These are phyloP conservation scores for Cicer cuneatum DNA, from an alignment of 306 rosid genomes.

Conservation along the genomic window DNA sequence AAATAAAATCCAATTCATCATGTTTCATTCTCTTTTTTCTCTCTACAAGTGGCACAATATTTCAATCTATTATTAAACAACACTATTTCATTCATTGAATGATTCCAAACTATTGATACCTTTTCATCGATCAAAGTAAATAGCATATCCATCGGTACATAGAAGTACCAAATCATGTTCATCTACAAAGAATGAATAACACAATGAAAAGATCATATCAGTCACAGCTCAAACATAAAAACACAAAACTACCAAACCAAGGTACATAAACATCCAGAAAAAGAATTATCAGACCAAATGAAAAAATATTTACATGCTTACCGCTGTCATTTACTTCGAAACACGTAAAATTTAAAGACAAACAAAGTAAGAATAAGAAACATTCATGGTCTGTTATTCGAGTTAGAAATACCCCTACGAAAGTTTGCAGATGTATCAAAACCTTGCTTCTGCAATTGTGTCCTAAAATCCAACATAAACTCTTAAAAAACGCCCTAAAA, in stretches of 20 bases:
- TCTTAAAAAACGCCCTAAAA: constrained; percentile 59
- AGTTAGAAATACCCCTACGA: constrained; percentile 67
- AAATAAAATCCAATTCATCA: too few species aligned
- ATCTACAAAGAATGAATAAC: constrained; percentile 41
- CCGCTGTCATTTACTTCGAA: constrained; percentile 50
- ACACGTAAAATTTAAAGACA: constrained; percentile 34
- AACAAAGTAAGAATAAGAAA: constrained; percentile 17
- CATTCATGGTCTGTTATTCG: constrained; percentile 57
- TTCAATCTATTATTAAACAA: background rate
- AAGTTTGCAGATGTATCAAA: constrained; percentile 61
- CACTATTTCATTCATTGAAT: background rate
- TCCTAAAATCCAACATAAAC: constrained; percentile 55
- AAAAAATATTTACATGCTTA: constrained; percentile 73
- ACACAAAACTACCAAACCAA: constrained; percentile 31
- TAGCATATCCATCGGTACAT: background rate
- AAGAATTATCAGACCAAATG: constrained; percentile 68
- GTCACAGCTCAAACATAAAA: constrained; percentile 33
- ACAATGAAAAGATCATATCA: constrained; percentile 34
- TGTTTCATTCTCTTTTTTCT: too few species aligned
- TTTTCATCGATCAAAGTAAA: background rate
- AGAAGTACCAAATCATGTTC: constrained; percentile 38
- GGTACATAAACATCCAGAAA: constrained; percentile 52
- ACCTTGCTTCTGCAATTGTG: constrained; percentile 57
- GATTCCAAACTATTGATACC: background rate
- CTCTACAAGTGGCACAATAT: background rate